Conservation (phyloP, 352 stramenopile species). For the Phytophthora sojae region DNA sequence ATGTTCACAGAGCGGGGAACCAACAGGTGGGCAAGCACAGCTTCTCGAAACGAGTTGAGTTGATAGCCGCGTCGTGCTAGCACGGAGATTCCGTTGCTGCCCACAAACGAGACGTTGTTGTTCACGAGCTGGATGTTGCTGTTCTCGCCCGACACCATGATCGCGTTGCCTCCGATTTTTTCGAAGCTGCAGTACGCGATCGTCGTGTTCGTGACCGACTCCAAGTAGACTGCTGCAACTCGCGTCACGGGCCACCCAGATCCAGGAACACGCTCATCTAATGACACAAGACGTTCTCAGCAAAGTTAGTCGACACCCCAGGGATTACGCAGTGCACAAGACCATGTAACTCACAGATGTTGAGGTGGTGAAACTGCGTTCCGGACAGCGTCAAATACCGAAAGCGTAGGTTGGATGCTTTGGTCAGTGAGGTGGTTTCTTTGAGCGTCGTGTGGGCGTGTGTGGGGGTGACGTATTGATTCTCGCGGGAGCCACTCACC, state of each 20-base stretch:
- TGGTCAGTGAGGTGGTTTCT: slow-evolving; percentile 51
- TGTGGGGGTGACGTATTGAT: slow-evolving; percentile 48
- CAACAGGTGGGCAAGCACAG: slow-evolving; percentile 53
- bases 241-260: slow-evolving; percentile 65
- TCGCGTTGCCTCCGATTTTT: slow-evolving; percentile 76
- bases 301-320: neutral
- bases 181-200: slow-evolving; percentile 72
- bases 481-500: slow-evolving; percentile 64
- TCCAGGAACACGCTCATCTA: slow-evolving; percentile 52
- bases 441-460: slow-evolving; percentile 54
- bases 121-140: slow-evolving; percentile 56
- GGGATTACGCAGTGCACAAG: neutral
- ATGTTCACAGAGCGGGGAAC: slow-evolving; percentile 53
- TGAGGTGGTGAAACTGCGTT: slow-evolving; percentile 63
- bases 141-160: slow-evolving; percentile 71
- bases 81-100: slow-evolving; percentile 57
- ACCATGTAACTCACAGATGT: slow-evolving; percentile 58
- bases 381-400: slow-evolving; percentile 69
- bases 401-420: slow-evolving; percentile 59
- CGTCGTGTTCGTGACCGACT: slow-evolving; percentile 55
- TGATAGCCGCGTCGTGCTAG: slow-evolving; percentile 42
- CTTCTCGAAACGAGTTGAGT: slow-evolving; percentile 46
- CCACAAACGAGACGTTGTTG: slow-evolving; percentile 81
- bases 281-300: neutral
- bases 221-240: slow-evolving; percentile 68